Evolutionary conservation across 441 rosid species (phyloP).

Genomic region (Manihot esculenta): DNA sequence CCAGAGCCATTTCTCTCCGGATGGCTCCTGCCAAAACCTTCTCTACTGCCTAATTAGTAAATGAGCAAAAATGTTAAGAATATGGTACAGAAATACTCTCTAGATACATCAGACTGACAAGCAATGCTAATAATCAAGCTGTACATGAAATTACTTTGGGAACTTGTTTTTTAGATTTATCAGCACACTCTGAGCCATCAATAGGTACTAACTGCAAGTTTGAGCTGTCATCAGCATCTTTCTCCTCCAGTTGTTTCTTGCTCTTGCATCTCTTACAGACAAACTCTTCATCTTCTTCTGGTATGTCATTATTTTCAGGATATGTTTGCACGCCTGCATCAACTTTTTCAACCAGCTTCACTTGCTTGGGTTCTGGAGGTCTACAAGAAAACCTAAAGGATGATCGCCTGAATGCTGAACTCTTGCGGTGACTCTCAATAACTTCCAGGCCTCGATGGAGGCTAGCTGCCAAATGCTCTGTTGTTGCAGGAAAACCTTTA

Average conservation of each 20-base stretch:
- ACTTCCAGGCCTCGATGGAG: conserved; percentile 94
- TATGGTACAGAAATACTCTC: too few species aligned
- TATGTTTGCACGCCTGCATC: conserved; percentile 86
- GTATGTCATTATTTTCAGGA: conserved; percentile 42
- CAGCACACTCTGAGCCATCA: conserved; percentile 53
- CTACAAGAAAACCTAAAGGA: conserved; percentile 67
- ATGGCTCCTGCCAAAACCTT: conserved; percentile 97
- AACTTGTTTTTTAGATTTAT: conserved; percentile 67
- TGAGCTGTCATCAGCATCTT: conserved; percentile 48
- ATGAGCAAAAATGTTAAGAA: conserved; percentile 19
- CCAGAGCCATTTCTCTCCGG: conserved; percentile 98
- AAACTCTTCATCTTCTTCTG: conserved; percentile 39
- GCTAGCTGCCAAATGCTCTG: conserved; percentile 88
- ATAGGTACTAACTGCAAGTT: conserved; percentile 67
- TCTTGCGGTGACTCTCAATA: conserved; percentile 64
- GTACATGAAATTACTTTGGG: conserved; percentile 61
- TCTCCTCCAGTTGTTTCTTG: conserved; percentile 42
- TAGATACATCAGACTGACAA: too few species aligned
- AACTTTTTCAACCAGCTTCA: conserved; percentile 49
- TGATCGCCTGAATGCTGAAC: conserved; percentile 75
- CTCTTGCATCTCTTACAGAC: conserved; percentile 68
- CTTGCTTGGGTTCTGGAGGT: conserved; percentile 52
- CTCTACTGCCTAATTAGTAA: conserved; percentile 76
- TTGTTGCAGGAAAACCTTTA: conserved; percentile 44
- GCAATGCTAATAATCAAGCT: too few species aligned